A percentile compares a stretch with the other conserved stretches of the same genome.
Conservation (phyloP, 495 filamentous ascomycete species). For the Mycothermus thermophilus region DNA sequence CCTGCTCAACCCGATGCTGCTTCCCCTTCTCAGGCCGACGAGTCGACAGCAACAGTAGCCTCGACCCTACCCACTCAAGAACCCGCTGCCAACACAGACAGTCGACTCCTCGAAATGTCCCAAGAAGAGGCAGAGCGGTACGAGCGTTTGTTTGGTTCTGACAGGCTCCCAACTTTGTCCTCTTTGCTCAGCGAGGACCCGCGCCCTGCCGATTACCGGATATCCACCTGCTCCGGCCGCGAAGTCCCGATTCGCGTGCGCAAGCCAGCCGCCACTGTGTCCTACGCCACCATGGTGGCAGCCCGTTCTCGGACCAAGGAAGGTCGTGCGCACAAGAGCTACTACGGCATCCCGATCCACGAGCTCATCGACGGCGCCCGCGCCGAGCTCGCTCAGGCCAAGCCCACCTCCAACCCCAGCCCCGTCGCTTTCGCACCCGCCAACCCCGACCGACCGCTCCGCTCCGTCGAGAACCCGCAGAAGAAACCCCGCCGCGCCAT, state of each 20-base stretch:
- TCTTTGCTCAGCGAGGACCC: constrained; percentile 2
- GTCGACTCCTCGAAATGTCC: constrained; percentile 7
- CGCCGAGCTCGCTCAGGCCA: constrained; percentile 27
- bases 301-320: constrained; percentile 51
- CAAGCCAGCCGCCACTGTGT: constrained; percentile 30
- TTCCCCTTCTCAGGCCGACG: too few species aligned
- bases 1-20: neutral
- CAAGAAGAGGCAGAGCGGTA: constrained; percentile 16
- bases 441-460: constrained; percentile 17
- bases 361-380: constrained; percentile 56
- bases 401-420: constrained; percentile 10
- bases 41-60: neutral
- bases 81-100: constrained; percentile 8
- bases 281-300: constrained; percentile 58
- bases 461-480: constrained; percentile 23
- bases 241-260: constrained; percentile 41
- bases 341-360: constrained; percentile 87
- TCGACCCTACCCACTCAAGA: constrained; percentile 1
- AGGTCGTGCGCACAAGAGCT: constrained; percentile 64
- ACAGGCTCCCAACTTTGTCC: neutral
- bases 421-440: constrained; percentile 15
- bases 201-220: constrained; percentile 23
- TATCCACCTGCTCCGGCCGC: constrained; percentile 55
- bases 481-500: constrained; percentile 36
- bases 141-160: constrained; percentile 14